Conservation (phyloP, 1,139 yeast species). For the Arxiozyma slooffiae region DNA sequence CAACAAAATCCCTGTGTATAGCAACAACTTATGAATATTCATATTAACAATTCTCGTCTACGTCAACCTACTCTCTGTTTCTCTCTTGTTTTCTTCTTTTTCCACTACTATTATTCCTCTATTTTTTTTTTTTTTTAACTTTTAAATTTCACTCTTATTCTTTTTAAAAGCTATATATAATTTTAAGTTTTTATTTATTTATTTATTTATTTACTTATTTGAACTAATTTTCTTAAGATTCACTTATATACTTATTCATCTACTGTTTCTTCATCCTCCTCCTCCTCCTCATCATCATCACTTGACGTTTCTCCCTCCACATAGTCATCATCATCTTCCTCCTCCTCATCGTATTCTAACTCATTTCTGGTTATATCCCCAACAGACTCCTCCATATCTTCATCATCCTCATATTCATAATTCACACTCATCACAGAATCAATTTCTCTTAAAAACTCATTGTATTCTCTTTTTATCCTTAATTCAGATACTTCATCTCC, state of each 20-base stretch:
- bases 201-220: neutral
- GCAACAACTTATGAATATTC: neutral
- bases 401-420: slow-evolving; percentile 27
- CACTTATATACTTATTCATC: neutral
- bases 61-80: too few species aligned
- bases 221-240: too few species aligned
- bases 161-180: neutral
- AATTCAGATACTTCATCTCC: slow-evolving; percentile 10
- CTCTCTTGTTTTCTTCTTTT: too few species aligned
- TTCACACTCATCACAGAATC: slow-evolving; percentile 27
- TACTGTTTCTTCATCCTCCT: slow-evolving; percentile 11
- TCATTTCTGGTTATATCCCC: slow-evolving; percentile 2
- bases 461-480: slow-evolving; percentile 11
- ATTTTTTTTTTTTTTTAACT: too few species aligned
- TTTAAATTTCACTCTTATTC: neutral
- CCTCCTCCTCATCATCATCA: slow-evolving; percentile 14
- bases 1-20: too few species aligned
- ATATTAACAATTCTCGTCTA: neutral
- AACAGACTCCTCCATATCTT: too few species aligned
- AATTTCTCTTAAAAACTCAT: slow-evolving; percentile 26
- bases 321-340: slow-evolving; percentile 7
- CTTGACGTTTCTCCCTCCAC: slow-evolving; percentile 5
- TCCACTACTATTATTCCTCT: neutral
- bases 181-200: neutral
- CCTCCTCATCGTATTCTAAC: slow-evolving; percentile 4